Conservation (phyloP, 805 yeast species). For the Zygosaccharomyces bisporus region DNA sequence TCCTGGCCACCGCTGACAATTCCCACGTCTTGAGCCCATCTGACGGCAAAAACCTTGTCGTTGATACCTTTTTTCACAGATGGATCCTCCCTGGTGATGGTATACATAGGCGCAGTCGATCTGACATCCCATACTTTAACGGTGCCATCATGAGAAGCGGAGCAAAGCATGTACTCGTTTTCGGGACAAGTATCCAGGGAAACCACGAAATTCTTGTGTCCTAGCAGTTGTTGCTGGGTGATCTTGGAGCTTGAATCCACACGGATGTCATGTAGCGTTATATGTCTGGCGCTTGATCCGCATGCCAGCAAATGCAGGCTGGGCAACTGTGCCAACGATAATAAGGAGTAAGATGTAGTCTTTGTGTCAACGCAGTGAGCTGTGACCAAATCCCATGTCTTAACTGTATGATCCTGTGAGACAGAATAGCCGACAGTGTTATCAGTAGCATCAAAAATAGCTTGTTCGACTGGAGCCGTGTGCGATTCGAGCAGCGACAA, state of each 20-base stretch:
- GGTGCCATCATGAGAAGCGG: constrained; percentile 96
- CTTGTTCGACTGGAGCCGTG: constrained; percentile 81
- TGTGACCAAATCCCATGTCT: constrained; percentile 95
- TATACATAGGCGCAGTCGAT: constrained; percentile 75
- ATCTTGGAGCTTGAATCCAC: constrained; percentile 52
- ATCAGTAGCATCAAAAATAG: constrained; percentile 69
- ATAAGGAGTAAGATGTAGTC: constrained; percentile 77
- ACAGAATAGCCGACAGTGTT: constrained; percentile 85
- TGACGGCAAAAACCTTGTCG: constrained; percentile 77
- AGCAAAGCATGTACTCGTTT: constrained; percentile 75
- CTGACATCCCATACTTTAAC: constrained; percentile 95
- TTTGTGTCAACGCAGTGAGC: constrained; percentile 81
- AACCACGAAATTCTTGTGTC: constrained; percentile 90
- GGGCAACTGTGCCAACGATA: constrained; percentile 68
- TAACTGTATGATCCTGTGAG: constrained; percentile 90
- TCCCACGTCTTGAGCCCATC: constrained; percentile 77
- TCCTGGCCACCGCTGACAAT: constrained; percentile 93
- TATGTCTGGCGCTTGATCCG: constrained; percentile 98
- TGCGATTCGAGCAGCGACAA: constrained; percentile 77
- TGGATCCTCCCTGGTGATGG: constrained; percentile 67
- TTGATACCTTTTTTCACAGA: constrained; percentile 42
- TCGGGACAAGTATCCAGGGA: constrained; percentile 70
- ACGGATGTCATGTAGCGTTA: constrained; percentile 90
- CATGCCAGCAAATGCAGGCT: constrained; percentile 70
- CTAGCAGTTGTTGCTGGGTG: constrained; percentile 70